These are phyloP conservation scores for Polygonum aviculare DNA, from an alignment of 148 eudicot genomes.

Conservation along the genomic window DNA sequence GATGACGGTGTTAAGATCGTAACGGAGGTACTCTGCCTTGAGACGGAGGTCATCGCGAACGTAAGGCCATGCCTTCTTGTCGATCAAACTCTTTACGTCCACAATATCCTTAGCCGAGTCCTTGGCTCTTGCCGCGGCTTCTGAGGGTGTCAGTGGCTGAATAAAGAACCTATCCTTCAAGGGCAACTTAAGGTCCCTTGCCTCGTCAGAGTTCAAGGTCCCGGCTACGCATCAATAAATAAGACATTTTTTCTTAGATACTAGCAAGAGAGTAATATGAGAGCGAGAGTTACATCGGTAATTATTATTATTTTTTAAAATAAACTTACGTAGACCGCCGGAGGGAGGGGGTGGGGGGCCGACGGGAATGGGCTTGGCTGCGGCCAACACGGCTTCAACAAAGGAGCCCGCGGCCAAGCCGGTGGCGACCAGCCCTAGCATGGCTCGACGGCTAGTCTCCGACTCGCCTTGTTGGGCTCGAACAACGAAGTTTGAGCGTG, in stretches of 20 bases:
- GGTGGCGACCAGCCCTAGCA: slow-evolving; percentile 68
- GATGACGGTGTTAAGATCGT: slow-evolving; percentile 82
- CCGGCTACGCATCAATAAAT: slow-evolving; percentile 45
- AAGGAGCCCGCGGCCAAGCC: slow-evolving; percentile 64
- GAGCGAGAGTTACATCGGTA: too few relatives aligned
- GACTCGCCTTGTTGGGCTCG: slow-evolving; percentile 61
- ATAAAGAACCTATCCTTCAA: slow-evolving; percentile 66
- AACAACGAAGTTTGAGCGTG: slow-evolving; percentile 30
- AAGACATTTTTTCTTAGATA: too few relatives aligned
- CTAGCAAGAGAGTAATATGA: too few relatives aligned
- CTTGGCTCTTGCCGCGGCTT: slow-evolving; percentile 76
- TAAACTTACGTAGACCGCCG: slow-evolving; percentile 84
- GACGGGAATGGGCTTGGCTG: slow-evolving; percentile 53
- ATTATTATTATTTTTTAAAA: too few relatives aligned
- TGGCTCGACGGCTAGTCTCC: slow-evolving; percentile 66
- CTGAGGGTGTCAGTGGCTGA: slow-evolving; percentile 64
- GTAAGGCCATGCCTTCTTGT: slow-evolving; percentile 97
- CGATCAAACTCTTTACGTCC: slow-evolving; percentile 57
- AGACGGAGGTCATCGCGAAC: slow-evolving; percentile 85
- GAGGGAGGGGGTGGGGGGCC: slow-evolving; percentile 95
- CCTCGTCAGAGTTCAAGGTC: slow-evolving; percentile 81
- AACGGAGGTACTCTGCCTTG: slow-evolving; percentile 73
- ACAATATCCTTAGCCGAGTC: slow-evolving; percentile 85
- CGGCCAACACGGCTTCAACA: slow-evolving; percentile 72
- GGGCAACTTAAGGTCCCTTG: slow-evolving; percentile 64